phyloP scores from a whole-genome alignment of 2,329 filamentous ascomycete genomes.

The Trichoderma sp. region DNA sequence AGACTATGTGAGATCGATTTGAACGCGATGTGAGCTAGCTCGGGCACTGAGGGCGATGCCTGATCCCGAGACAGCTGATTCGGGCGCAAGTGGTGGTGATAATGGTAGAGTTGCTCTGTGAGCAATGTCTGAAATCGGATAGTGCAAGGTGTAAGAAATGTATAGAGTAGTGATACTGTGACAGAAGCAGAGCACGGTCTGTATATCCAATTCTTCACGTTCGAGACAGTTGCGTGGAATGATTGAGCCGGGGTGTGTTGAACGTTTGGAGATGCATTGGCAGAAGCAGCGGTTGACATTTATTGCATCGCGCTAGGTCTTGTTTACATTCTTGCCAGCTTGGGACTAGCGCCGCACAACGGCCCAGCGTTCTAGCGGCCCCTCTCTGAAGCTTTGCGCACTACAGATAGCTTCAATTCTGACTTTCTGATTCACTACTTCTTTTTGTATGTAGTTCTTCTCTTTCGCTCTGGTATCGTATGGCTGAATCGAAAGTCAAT shows the following conservation, averaged over 20 bases:
- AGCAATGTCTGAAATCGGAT: background rate
- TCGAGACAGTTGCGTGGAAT: constrained; percentile 21
- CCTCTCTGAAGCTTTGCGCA: background rate
- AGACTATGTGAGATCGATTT: background rate
- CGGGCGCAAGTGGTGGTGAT: background rate
- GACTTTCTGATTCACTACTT: background rate
- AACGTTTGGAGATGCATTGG: constrained; percentile 3
- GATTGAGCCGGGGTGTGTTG: background rate
- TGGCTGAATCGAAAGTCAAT: background rate
- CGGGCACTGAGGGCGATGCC: background rate
- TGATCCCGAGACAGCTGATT: background rate
- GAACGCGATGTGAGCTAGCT: background rate
- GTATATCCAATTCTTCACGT: background rate
- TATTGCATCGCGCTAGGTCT: constrained; percentile 27
- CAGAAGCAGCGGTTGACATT: background rate
- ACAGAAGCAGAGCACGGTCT: background rate
- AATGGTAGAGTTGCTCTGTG: background rate
- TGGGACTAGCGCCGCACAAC: constrained; percentile 23
- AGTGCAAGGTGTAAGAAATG: constrained; percentile 5
- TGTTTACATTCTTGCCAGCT: constrained; percentile 30
- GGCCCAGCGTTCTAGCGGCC: background rate
- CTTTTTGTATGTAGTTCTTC: background rate
- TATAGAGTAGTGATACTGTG: constrained; percentile 9
- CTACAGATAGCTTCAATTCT: background rate
- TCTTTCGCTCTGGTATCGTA: background rate